phyloP scores from a whole-genome alignment of 75 land plant species.

The Pseudotsuga menziesii region DNA sequence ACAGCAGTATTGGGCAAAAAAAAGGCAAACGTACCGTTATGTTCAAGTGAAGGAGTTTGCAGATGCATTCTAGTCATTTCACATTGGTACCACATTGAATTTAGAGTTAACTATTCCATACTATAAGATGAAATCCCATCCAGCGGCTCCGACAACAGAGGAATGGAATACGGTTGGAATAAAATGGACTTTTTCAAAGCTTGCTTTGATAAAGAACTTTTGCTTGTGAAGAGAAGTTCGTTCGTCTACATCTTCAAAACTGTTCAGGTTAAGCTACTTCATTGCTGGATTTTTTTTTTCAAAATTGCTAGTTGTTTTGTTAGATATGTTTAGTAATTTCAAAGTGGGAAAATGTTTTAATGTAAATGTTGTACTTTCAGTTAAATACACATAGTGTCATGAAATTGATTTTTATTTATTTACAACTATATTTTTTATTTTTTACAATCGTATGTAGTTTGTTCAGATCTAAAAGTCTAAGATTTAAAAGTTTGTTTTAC shows the following conservation, averaged over 20 bases:
- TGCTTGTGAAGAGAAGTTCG: conserved; percentile 63
- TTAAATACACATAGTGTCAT: no score
- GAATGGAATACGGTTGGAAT: conserved; percentile 52
- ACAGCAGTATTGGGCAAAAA: conserved; percentile 72
- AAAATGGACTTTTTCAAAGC: conserved; percentile 61
- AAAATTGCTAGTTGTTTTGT: no score
- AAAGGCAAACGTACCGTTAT: conserved; percentile 44
- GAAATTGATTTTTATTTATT: no score
- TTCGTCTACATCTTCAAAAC: conserved; percentile 64
- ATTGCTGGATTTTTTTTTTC: no score
- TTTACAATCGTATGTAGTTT: no score
- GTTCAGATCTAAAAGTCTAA: no score
- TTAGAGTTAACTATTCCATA: conserved; percentile 52
- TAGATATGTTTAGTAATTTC: no score
- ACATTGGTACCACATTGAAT: conserved; percentile 40
- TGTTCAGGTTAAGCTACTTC: conserved; percentile 28
- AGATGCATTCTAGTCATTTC: conserved; percentile 64
- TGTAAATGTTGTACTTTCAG: no score
- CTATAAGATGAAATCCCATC: conserved; percentile 66
- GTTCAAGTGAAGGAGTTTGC: conserved; percentile 64
- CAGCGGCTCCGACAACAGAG: conserved; percentile 49
- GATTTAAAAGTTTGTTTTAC: no score
- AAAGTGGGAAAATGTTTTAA: no score
- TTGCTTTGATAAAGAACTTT: conserved; percentile 38
- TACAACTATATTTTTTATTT: no score